Conservation (phyloP, 2,329 filamentous ascomycete genomes). For the Lasiodiplodia sp. region DNA sequence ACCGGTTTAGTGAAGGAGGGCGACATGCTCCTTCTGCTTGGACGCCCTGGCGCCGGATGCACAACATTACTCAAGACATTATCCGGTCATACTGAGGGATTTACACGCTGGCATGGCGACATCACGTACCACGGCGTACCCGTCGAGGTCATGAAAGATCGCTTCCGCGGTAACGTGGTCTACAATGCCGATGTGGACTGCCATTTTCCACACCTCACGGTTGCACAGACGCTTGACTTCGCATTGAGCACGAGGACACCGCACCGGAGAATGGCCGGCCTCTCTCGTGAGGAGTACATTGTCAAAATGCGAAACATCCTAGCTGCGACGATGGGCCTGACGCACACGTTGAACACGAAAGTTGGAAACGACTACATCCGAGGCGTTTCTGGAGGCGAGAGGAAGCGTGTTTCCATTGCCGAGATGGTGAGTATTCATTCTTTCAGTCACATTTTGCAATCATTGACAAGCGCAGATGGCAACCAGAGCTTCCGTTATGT, state of each 20-base stretch:
- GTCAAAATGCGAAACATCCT: constrained; percentile 72
- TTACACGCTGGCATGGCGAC: constrained; percentile 41
- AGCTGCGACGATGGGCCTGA: constrained; percentile 78
- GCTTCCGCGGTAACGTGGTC: constrained; percentile 83
- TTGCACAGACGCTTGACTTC: constrained; percentile 81
- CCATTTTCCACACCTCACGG: constrained; percentile 78
- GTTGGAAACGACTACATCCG: constrained; percentile 79
- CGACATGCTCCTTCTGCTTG: constrained; percentile 49
- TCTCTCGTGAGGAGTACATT: constrained; percentile 62
- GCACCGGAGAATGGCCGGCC: constrained; percentile 65
- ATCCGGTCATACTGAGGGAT: constrained; percentile 62
- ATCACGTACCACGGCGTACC: constrained; percentile 58
- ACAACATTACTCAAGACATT: constrained; percentile 66
- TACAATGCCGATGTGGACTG: constrained; percentile 86
- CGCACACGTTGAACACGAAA: constrained; percentile 74
- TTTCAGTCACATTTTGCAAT: neutral
- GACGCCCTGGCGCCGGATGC: constrained; percentile 60
- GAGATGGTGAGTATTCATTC: constrained; percentile 61
- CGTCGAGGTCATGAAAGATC: constrained; percentile 75
- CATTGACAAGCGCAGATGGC: constrained; percentile 53
- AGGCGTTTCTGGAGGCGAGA: constrained; percentile 77
- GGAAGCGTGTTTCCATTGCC: constrained; percentile 82
- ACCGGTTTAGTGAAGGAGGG: constrained; percentile 56
- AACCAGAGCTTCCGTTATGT: constrained; percentile 67
- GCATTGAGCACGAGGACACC: constrained; percentile 75